Conservation (phyloP, 192 early-diverging fungal species). For the Mortierella hygrophila region DNA sequence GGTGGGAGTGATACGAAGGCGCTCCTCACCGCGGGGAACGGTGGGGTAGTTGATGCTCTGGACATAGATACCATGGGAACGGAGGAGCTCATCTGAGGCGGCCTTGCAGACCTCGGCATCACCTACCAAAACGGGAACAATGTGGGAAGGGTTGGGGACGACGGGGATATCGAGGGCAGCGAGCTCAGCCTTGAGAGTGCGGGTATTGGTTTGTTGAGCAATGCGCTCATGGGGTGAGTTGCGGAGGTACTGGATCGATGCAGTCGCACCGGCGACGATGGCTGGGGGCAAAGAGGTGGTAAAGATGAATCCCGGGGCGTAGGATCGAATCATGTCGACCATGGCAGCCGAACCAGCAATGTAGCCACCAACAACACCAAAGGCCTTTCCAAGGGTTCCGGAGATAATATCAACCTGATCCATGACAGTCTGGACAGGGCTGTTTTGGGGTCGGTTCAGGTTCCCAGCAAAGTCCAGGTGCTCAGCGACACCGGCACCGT, state of each 20-base stretch:
- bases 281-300: conserved; percentile 98
- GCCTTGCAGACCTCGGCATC: conserved; percentile 95
- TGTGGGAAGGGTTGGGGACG: conserved; percentile 98
- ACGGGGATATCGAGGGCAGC: conserved; percentile 92
- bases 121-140: conserved; percentile 98
- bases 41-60: conserved; percentile 99
- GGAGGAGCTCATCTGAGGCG: conserved; percentile 93
- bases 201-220: conserved; percentile 94
- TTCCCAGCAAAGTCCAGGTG: conserved; percentile 89
- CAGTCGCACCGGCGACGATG: conserved; percentile 90
- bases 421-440: conserved; percentile 70
- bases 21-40: conserved; percentile 93
- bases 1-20: conserved; percentile 97
- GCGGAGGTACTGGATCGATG: conserved; percentile 94
- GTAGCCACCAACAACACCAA: conserved; percentile 97
- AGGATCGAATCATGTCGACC: conserved; percentile 96
- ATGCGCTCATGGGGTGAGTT: conserved; percentile 87
- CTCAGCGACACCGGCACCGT: conserved; percentile 95
- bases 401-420: conserved; percentile 96
- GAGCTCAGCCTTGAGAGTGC: conserved; percentile 86
- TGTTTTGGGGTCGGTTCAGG: conserved; percentile 58
- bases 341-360: conserved; percentile 91
- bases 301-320: conserved; percentile 99
- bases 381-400: conserved; percentile 97
- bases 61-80: conserved; percentile 94